A percentile compares a stretch with the other conserved stretches of the same genome.
phyloP scores from a whole-genome alignment of 768 basidiomycete species.

The Gymnopilus dilepis region DNA sequence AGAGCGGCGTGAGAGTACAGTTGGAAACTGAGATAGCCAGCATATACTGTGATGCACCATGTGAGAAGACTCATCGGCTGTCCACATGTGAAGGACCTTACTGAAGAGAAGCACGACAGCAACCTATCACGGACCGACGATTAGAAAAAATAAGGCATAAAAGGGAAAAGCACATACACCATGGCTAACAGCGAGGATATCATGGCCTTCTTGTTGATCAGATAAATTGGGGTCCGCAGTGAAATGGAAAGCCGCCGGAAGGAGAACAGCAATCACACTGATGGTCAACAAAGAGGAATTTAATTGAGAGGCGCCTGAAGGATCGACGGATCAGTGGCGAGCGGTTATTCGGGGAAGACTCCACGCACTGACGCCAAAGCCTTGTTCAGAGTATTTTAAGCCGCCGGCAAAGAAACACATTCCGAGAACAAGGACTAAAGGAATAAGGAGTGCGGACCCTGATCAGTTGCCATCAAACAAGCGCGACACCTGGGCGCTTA shows the following conservation, averaged over 20 bases:
- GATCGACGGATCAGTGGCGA: slow-evolving; percentile 1
- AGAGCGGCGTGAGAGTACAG: slow-evolving; percentile 75
- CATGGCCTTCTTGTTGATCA: slow-evolving; percentile 36
- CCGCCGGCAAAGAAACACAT: slow-evolving; percentile 94
- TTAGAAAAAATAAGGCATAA: neutral
- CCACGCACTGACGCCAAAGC: slow-evolving; percentile 71
- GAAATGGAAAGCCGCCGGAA: slow-evolving; percentile 83
- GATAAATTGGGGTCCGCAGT: slow-evolving; percentile 35
- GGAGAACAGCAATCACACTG: slow-evolving; percentile 78
- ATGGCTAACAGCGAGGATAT: slow-evolving; percentile 72
- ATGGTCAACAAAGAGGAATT: slow-evolving; percentile 79
- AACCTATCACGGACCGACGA: slow-evolving; percentile 65
- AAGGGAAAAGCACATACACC: slow-evolving; percentile 61
- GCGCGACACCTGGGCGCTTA: slow-evolving; percentile 42
- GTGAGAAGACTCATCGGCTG: slow-evolving; percentile 25
- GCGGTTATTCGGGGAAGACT: slow-evolving; percentile 24
- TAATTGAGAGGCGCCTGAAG: slow-evolving; percentile 62
- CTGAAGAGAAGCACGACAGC: slow-evolving; percentile 80
- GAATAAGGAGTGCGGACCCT: slow-evolving; percentile 1
- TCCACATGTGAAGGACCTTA: slow-evolving; percentile 35
- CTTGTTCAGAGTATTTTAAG: slow-evolving; percentile 77
- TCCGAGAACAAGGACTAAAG: slow-evolving; percentile 76
- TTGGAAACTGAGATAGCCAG: slow-evolving; percentile 79
- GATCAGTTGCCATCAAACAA: slow-evolving; percentile 10
- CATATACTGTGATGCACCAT: slow-evolving; percentile 28